Evolutionary conservation across 441 rosid genomes (phyloP).

Genomic region (Euphorbia neoarborescens): DNA sequence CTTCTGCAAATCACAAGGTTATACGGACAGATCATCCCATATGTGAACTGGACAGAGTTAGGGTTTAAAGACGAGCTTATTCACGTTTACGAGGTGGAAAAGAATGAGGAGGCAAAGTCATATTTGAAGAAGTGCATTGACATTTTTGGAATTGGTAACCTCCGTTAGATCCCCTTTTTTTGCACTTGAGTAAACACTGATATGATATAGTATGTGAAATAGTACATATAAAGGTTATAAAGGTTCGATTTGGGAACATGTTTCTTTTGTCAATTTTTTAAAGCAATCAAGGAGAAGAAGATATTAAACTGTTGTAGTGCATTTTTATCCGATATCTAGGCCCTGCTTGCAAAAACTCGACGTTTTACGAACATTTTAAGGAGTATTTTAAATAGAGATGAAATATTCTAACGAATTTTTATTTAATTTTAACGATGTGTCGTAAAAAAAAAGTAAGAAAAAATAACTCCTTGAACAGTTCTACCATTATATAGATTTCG

Average conservation of each 20-base stretch:
- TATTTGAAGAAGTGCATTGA: conserved; percentile 53
- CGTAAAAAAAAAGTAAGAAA: too few relatives aligned
- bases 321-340: too few relatives aligned
- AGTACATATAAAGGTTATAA: not conserved
- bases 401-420: too few relatives aligned
- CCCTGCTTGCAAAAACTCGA: too few relatives aligned
- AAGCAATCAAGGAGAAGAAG: too few relatives aligned
- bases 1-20: conserved; percentile 48
- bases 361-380: too few relatives aligned
- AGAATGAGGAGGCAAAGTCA: conserved; percentile 67
- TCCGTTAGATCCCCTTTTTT: conserved; percentile 9
- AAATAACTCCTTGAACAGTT: too few relatives aligned
- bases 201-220: not conserved
- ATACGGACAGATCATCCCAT: conserved; percentile 27
- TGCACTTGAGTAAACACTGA: not conserved
- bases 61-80: conserved; percentile 47
- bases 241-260: not conserved
- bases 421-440: too few relatives aligned
- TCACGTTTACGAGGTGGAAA: conserved; percentile 59
- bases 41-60: conserved; percentile 25
- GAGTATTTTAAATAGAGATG: too few relatives aligned
- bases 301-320: too few relatives aligned
- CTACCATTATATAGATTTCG: too few relatives aligned
- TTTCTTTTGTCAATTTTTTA: too few relatives aligned
- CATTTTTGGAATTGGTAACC: conserved; percentile 25